These are phyloP conservation scores for Neoboletus brunneissimus DNA, from an alignment of 768 basidiomycete genomes.

Conservation along the genomic window DNA sequence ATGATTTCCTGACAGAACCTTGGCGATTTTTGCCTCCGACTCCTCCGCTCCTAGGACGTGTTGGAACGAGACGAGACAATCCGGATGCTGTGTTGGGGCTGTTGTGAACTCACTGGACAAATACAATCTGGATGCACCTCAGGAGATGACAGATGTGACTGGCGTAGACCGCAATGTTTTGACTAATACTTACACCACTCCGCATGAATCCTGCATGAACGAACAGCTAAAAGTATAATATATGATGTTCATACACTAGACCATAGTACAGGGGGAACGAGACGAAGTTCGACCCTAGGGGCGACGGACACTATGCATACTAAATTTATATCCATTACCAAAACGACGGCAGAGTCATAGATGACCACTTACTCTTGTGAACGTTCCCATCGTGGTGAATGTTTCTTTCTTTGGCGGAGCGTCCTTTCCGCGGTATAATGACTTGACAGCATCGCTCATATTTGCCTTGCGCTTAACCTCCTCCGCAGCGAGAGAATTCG, in stretches of 20 bases:
- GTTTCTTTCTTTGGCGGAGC: constrained; percentile 70
- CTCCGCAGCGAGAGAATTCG: constrained; percentile 69
- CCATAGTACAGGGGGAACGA: constrained; percentile 1
- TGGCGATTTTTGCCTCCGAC: too few relatives aligned
- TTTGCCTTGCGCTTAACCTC: constrained; percentile 78
- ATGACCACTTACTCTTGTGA: constrained; percentile 69
- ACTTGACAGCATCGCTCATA: constrained; percentile 87
- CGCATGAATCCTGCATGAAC: neutral
- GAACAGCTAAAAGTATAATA: neutral
- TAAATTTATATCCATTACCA: constrained; percentile 8
- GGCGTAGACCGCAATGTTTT: neutral
- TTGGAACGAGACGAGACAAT: too few relatives aligned
- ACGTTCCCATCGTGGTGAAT: constrained; percentile 90
- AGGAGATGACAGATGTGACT: neutral
- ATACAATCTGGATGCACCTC: neutral
- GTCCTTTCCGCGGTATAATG: constrained; percentile 60
- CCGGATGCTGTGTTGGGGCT: too few relatives aligned
- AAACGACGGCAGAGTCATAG: neutral
- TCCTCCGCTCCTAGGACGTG: too few relatives aligned
- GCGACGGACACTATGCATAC: constrained; percentile 20
- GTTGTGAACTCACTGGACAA: neutral
- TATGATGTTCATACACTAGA: constrained; percentile 11
- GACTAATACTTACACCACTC: neutral
- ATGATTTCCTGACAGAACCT: too few relatives aligned
- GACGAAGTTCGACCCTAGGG: neutral